Evolutionary conservation across 2,329 filamentous ascomycete genomes (phyloP), one percentile per base, ranked within the genome.

Genomic region (Claviceps sp.): DNA sequence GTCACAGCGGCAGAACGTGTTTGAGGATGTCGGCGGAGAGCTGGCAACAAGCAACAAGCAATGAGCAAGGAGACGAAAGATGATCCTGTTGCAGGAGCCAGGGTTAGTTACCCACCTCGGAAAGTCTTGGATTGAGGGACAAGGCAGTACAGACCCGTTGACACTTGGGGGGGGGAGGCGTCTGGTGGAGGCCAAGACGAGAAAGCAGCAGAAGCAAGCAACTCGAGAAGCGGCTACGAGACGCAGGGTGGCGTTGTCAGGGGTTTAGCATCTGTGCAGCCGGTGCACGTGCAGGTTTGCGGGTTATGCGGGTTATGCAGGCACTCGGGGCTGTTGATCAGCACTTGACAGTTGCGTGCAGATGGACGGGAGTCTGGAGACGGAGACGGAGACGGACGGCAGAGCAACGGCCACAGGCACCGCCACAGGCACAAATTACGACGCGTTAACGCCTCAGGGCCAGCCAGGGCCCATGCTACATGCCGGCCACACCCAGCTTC

Each of bases 211-310:
- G 26, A 30, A 30, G 26, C 26, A 30, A 30, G 26, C 26, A 30
- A 30, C 26, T 30, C 8, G 26, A 30, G 26, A 30, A 30, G 26
- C 26, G n/a, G 22, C 45, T 8, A 20, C 18, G n/a, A 48, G 46
- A n/a, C 46, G 20, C 46, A 48, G 46, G 20, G 48, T 47, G 52
- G 52, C 52, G 52, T 53, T 53, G 48, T 45, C 52, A 53, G 52
- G 52, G 52, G 48, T 53, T 47, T 43, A 37, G 22, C 6, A 34
- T 30, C 11, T 18, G 13, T n/a, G 37, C 30, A 37, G 47, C 37
- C n/a, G 16, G 47, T 34, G 38, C 47, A 49, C 18, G 42, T 44
- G 42, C 42, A 44, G 42, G 26, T 30, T 30, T 30, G 26, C 26
- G 26, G 26, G 26, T 30, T 30, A 30, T 30, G 26, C 26, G 26